Evolutionary conservation across 2,329 filamentous ascomycete genomes (phyloP).

Genomic region (Monosporascus sp.): DNA sequence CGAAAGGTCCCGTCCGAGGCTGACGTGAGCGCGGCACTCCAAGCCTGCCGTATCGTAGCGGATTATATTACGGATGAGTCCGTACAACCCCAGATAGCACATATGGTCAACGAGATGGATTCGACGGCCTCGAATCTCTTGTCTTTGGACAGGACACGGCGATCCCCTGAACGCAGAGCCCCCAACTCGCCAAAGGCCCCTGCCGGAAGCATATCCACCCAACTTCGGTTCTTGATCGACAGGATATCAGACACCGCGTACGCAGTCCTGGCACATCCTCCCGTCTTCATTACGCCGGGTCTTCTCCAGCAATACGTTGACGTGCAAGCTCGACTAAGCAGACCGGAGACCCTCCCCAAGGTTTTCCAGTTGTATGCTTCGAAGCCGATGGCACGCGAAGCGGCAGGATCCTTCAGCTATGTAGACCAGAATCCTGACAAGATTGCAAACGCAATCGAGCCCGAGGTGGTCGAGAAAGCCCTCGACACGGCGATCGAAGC

Average conservation of each 20-base stretch:
- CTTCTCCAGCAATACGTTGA: conserved; percentile 71
- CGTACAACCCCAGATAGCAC: conserved; percentile 23
- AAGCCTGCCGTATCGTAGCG: conserved; percentile 22
- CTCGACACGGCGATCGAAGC: conserved; percentile 74
- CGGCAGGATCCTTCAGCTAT: conserved; percentile 54
- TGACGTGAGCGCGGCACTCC: conserved; percentile 22
- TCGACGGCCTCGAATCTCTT: conserved; percentile 30
- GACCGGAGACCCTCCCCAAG: conserved; percentile 70
- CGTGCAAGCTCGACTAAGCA: conserved; percentile 67
- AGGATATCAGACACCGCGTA: conserved; percentile 58
- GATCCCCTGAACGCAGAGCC: background rate
- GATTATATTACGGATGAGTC: conserved; percentile 24
- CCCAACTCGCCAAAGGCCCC: conserved; percentile 11
- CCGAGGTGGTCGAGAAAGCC: conserved; percentile 65
- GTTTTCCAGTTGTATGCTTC: conserved; percentile 77
- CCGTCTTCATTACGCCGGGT: conserved; percentile 72
- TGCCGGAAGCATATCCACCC: conserved; percentile 10
- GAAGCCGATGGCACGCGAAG: conserved; percentile 67
- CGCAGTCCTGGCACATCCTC: conserved; percentile 64
- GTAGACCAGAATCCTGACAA: conserved; percentile 60
- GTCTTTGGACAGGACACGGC: conserved; percentile 23
- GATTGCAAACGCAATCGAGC: conserved; percentile 65
- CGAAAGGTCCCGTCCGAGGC: conserved; percentile 20
- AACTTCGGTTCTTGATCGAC: conserved; percentile 40
- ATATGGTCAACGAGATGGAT: conserved; percentile 28